Conservation (phyloP, 2,329 filamentous ascomycete species). For the Laburnicola sp. region DNA sequence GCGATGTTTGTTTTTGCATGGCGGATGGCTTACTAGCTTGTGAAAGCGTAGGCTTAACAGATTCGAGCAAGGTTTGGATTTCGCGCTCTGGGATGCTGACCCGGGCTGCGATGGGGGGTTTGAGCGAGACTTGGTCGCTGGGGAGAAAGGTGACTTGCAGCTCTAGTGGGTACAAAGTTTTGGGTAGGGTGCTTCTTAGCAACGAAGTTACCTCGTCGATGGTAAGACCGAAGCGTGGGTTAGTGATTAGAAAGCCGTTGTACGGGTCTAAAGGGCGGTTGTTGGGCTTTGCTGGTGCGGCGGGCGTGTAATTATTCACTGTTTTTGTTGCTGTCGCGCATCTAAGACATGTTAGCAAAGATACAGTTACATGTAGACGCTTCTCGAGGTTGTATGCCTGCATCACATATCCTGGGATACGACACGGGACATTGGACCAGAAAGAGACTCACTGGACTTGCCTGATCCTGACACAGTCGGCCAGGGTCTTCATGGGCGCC, state of each 20-base stretch:
- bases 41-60: slow-evolving; percentile 51
- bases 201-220: slow-evolving; percentile 69
- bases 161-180: slow-evolving; percentile 56
- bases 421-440: too few species aligned
- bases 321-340: slow-evolving; percentile 37
- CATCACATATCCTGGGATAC: too few species aligned
- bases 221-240: slow-evolving; percentile 73
- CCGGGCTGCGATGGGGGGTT: slow-evolving; percentile 47
- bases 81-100: slow-evolving; percentile 42
- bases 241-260: slow-evolving; percentile 70
- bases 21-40: too few species aligned
- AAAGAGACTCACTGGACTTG: too few species aligned
- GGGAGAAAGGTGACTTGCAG: slow-evolving; percentile 70
- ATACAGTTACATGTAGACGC: too few species aligned
- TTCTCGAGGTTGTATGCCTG: too few species aligned
- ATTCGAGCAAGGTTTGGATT: slow-evolving; percentile 49
- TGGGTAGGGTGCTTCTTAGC: slow-evolving; percentile 55
- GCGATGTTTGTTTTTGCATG: too few species aligned
- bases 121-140: slow-evolving; percentile 70
- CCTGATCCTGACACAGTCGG: slow-evolving; percentile 63
- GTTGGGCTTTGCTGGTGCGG: slow-evolving; percentile 43
- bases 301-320: slow-evolving; percentile 37
- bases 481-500: slow-evolving; percentile 75
- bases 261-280: slow-evolving; percentile 59
- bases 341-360: too few species aligned